Percentiles rank a stretch among this genome's conserved stretches.
These are phyloP conservation scores for Suillus americanus DNA, from an alignment of 768 basidiomycete species.

Conservation along the genomic window DNA sequence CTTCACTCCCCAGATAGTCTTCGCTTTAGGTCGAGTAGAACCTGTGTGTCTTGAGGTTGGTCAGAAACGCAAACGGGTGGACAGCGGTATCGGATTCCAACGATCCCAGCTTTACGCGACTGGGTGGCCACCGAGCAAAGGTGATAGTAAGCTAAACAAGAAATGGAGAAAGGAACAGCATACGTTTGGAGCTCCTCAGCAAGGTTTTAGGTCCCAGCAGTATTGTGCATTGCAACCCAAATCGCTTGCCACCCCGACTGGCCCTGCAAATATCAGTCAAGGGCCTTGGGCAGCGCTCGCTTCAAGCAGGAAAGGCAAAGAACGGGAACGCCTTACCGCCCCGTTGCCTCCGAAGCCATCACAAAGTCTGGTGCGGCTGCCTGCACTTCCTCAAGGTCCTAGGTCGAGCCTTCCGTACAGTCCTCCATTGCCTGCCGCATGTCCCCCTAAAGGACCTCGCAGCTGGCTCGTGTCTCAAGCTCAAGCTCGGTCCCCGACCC, in stretches of 20 bases:
- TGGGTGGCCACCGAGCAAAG: not conserved
- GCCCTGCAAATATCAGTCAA: not conserved
- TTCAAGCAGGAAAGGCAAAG: constrained; percentile 4
- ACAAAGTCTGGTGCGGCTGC: not conserved
- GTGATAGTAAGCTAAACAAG: constrained; percentile 7
- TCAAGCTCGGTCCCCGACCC: not conserved
- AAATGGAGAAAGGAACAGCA: constrained; percentile 10
- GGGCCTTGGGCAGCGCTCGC: constrained; percentile 4
- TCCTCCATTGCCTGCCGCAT: not conserved
- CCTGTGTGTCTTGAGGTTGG: constrained; percentile 12
- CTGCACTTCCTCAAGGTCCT: not conserved
- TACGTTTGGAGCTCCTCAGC: not conserved
- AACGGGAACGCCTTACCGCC: not conserved
- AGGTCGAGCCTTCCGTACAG: constrained; percentile 1
- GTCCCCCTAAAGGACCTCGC: constrained; percentile 3
- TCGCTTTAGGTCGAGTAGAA: constrained; percentile 13
- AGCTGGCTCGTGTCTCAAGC: constrained; percentile 2
- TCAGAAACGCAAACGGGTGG: constrained; percentile 13
- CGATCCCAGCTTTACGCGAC: constrained; percentile 1
- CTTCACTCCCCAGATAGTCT: constrained; percentile 8
- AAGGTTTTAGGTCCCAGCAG: not conserved
- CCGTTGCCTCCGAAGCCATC: not conserved
- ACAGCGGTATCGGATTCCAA: constrained; percentile 15
- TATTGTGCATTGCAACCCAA: not conserved
- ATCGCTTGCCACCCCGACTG: not conserved